Base-by-base conservation (phyloP, 2,329 filamentous ascomycete genomes). In the Chaetomium olivaceum region DNA sequence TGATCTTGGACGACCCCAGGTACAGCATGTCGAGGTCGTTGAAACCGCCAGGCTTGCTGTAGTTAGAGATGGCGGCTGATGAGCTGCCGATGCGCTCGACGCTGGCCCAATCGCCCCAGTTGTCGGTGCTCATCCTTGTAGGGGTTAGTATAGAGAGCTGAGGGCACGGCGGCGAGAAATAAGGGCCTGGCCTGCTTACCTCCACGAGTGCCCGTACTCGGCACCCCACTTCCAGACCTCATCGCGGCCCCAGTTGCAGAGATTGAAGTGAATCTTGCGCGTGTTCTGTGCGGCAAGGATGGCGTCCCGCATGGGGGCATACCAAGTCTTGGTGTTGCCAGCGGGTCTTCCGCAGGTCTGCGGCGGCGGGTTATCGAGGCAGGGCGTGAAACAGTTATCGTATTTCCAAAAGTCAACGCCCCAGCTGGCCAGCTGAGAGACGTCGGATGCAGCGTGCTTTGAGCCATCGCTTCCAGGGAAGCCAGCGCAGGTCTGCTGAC, bases 21-120 rank as follows among this genome's bases (percentile, higher is more conserved):
- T 71, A 69, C 48, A 74, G 62, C 73, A 74, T 74, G 58, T 74
- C 73, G 21, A 74, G 69, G 56, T 74, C 72, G 63, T 74, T 74
- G 66, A 74, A 74, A n/a, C 72, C 72, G 7, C 72, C 72, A 2
- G 73, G 73, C 0, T 48, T 70, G 25, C 67, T 65, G 64, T 72
- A 73, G 60, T 73, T 48, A 19, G 39, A 6, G 56, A 71, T 71
- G 27, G 19, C 55, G 21, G 66, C 69, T 0, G 69, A 66, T 0
- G 64, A 33, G 39, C 31, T 59, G 36, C 54, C 69, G 61, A 71
- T 71, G 21, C 69, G 63, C 59, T 62, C 66, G 52, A 71, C 59
- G 25, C 27, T 50, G 57, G 66, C 68, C 67, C 66, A 71, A 63
- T 71, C 65, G 19, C 61, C 61, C 68, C 64, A 70, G 61, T 67